Percentiles rank a stretch among this genome's conserved stretches.
These are phyloP conservation scores for Mycena albidolilacea DNA, from an alignment of 768 basidiomycete genomes.

Conservation along the genomic window DNA sequence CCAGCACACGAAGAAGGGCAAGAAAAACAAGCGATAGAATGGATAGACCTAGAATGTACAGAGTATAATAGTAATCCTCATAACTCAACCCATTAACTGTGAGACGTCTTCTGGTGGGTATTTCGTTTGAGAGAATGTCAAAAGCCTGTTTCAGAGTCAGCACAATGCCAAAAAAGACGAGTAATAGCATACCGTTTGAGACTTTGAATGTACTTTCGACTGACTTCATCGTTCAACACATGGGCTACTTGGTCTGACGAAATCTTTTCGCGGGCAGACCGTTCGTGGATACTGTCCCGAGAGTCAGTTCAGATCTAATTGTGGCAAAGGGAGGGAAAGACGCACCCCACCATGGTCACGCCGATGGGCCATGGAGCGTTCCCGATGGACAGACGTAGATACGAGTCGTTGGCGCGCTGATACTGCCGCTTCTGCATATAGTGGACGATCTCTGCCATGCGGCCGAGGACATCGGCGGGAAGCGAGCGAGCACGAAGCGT, in stretches of 20 bases:
- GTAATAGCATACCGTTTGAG: conserved; percentile 80
- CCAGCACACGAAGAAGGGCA: conserved; percentile 53
- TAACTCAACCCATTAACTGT: conserved; percentile 88
- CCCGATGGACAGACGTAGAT: conserved; percentile 96
- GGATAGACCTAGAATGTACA: conserved; percentile 25
- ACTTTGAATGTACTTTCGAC: conserved; percentile 98
- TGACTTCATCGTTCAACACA: conserved; percentile 98
- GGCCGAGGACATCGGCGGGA: conserved; percentile 85
- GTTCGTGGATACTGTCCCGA: conserved; percentile 88
- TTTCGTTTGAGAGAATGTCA: conserved; percentile 97
- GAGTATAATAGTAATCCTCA: conserved; percentile 12
- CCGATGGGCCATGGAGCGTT: conserved; percentile 99
- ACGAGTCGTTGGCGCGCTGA: conserved; percentile 96
- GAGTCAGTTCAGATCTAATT: conserved; percentile 17
- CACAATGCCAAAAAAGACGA: not conserved
- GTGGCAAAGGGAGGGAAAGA: conserved; percentile 29
- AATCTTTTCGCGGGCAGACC: conserved; percentile 98
- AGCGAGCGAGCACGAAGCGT: conserved; percentile 89
- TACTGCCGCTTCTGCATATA: conserved; percentile 98
- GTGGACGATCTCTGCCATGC: conserved; percentile 95
- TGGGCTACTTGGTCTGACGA: conserved; percentile 98
- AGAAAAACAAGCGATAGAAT: conserved; percentile 52
- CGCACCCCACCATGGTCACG: conserved; percentile 98
- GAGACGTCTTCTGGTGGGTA: conserved; percentile 95
- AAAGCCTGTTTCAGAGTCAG: conserved; percentile 65